Percentiles rank a stretch among this genome's conserved stretches.
Conservation (phyloP, 129 eudicot species). For the Escallonia rubra region DNA sequence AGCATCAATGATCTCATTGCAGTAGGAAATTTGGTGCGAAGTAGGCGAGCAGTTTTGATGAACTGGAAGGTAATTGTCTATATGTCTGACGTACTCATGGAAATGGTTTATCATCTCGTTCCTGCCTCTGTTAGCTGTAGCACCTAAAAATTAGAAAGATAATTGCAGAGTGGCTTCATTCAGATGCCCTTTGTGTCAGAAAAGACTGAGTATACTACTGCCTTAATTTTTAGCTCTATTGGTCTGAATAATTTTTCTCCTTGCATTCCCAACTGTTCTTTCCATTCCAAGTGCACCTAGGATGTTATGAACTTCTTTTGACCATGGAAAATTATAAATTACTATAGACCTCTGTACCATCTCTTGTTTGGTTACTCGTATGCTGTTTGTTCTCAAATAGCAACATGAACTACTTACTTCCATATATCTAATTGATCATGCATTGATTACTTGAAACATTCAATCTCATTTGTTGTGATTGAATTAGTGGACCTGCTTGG, state of each 20-base stretch:
- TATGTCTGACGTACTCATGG: background rate
- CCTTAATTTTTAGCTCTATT: background rate
- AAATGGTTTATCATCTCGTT: background rate
- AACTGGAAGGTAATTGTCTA: conserved; percentile 70
- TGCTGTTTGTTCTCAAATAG: no score
- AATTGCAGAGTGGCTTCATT: conserved; percentile 1
- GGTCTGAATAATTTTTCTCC: background rate
- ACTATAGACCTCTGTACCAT: background rate
- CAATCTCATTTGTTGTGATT: conserved; percentile 15
- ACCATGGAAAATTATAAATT: background rate
- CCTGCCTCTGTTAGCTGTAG: background rate
- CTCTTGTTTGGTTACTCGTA: background rate
- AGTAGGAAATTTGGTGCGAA: conserved; percentile 52
- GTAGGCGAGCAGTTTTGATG: conserved; percentile 79
- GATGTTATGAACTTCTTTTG: background rate
- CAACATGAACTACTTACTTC: background rate
- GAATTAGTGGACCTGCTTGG: conserved; percentile 88
- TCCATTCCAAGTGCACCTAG: background rate
- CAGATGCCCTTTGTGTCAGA: background rate
- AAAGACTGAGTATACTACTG: background rate
- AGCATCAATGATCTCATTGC: conserved; percentile 61
- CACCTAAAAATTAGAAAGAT: background rate
- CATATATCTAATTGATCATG: background rate
- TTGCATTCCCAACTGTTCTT: background rate
- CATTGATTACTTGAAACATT: background rate